Evolutionary conservation across 1,139 yeast species (phyloP).

Genomic region (Suhomyces choctaworum): DNA sequence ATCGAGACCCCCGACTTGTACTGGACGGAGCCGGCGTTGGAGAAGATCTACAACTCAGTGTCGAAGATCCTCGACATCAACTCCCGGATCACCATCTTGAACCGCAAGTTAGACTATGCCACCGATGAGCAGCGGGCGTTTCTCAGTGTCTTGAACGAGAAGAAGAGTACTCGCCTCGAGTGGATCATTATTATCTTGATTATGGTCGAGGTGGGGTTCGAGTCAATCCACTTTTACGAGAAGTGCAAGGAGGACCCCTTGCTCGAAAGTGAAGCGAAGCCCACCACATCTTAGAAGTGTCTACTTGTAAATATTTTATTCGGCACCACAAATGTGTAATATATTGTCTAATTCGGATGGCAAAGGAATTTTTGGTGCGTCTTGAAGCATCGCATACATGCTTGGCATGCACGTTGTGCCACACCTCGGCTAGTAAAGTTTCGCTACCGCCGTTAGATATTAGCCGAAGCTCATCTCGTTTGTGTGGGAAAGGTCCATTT

Average conservation of each 20-base stretch:
- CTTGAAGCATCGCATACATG: too few relatives aligned
- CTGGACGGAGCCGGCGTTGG: conserved; percentile 89
- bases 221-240: conserved; percentile 54
- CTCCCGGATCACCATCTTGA: conserved; percentile 75
- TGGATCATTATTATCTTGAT: conserved; percentile 85
- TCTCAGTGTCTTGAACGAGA: conserved; percentile 71
- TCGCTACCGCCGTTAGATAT: too few relatives aligned
- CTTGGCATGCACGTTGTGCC: too few relatives aligned
- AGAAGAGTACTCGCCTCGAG: conserved; percentile 74
- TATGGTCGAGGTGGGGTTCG: conserved; percentile 82
- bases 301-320: neutral
- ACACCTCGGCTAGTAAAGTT: too few relatives aligned
- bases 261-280: neutral
- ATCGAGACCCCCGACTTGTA: conserved; percentile 91
- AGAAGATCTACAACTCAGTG: conserved; percentile 67
- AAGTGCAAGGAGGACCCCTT: conserved; percentile 14
- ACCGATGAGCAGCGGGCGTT: conserved; percentile 84
- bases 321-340: neutral
- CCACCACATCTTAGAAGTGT: neutral
- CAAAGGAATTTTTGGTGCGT: too few relatives aligned
- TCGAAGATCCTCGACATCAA: conserved; percentile 72
- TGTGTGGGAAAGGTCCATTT: too few relatives aligned
- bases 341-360: neutral
- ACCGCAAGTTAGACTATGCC: conserved; percentile 84
- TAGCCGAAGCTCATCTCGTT: too few relatives aligned